Evolutionary conservation across 805 yeast species (phyloP).

Genomic region (Starmerella apis): DNA sequence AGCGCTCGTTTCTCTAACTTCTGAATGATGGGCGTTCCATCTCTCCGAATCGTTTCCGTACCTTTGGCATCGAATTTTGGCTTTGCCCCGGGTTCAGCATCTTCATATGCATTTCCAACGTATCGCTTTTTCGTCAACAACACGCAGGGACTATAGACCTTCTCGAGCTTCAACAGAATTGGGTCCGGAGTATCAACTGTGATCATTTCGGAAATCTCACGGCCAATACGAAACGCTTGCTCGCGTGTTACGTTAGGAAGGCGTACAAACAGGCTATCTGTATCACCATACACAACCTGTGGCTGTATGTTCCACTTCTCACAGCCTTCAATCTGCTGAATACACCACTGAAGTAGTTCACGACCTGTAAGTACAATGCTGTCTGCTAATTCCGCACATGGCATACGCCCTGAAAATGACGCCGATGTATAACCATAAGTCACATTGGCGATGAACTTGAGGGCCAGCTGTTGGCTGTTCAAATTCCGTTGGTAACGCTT

Average conservation of each 20-base stretch:
- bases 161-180: conserved; percentile 74
- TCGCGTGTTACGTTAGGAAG: conserved; percentile 68
- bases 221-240: conserved; percentile 71
- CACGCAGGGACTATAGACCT: conserved; percentile 80
- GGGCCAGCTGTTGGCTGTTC: conserved; percentile 71
- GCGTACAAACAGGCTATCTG: conserved; percentile 85
- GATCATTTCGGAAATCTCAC: conserved; percentile 53
- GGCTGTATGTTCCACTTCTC: conserved; percentile 58
- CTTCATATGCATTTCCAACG: conserved; percentile 74
- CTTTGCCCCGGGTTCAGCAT: conserved; percentile 36
- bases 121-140: conserved; percentile 79
- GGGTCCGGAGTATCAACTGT: conserved; percentile 70
- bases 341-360: conserved; percentile 66
- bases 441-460: conserved; percentile 85
- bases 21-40: conserved; percentile 88
- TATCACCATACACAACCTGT: conserved; percentile 91
- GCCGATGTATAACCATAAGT: conserved; percentile 96
- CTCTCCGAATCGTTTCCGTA: conserved; percentile 86
- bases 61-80: conserved; percentile 93
- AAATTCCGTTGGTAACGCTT: conserved; percentile 39
- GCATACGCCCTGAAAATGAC: conserved; percentile 93
- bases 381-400: conserved; percentile 90
- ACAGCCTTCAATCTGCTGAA: conserved; percentile 51
- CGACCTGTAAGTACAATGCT: conserved; percentile 86
- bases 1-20: conserved; percentile 64